phyloP scores from a whole-genome alignment of 176 grass and related monocot species.

The Melocanna baccifera region DNA sequence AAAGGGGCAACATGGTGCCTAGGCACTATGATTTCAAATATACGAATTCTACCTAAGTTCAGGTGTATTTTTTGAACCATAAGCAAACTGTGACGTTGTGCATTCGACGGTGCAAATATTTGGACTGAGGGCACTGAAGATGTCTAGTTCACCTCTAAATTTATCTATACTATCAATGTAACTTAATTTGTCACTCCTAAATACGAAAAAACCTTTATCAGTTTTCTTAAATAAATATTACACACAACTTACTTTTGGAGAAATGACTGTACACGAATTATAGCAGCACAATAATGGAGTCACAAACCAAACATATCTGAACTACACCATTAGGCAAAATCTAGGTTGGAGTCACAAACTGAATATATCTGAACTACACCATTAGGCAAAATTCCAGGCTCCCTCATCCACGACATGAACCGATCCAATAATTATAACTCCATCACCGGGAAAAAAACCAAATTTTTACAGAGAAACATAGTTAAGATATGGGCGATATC shows the following conservation, averaged over 20 bases:
- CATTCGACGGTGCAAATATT: neutral
- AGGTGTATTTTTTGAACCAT: no score
- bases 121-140: neutral
- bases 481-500: conserved; percentile 45
- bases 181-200: neutral
- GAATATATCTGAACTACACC: no score
- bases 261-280: neutral
- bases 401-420: conserved; percentile 3
- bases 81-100: neutral
- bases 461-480: neutral
- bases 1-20: no score
- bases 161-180: neutral
- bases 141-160: neutral
- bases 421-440: neutral
- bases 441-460: neutral
- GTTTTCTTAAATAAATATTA: neutral
- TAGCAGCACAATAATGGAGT: neutral
- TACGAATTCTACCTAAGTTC: no score
- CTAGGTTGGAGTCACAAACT: no score
- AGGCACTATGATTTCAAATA: no score
- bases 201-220: neutral
- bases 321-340: neutral
- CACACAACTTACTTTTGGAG: neutral
- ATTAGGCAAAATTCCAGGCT: no score
- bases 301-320: neutral